These are phyloP conservation scores for Verticillium klebahnii DNA, from an alignment of 2,329 filamentous ascomycete species.

Conservation along the genomic window DNA sequence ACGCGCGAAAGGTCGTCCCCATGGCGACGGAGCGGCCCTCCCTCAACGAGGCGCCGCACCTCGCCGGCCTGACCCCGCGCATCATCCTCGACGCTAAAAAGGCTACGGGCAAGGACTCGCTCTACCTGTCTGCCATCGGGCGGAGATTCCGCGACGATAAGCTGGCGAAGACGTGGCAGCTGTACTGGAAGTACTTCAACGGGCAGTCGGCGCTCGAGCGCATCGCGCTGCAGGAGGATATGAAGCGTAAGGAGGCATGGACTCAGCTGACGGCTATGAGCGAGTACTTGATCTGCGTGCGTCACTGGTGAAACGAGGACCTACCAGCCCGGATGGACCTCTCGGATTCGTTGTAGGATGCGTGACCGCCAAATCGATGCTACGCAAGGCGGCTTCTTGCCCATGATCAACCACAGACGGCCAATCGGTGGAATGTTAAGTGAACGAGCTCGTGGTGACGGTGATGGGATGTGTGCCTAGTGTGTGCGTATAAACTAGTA, in stretches of 20 bases:
- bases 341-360: too few relatives aligned
- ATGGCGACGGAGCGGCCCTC: constrained; percentile 49
- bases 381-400: too few relatives aligned
- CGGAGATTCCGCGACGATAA: constrained; percentile 50
- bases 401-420: too few relatives aligned
- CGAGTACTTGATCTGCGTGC: constrained; percentile 62
- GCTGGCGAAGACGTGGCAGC: constrained; percentile 63
- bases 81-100: constrained; percentile 75
- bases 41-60: constrained; percentile 51
- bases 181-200: constrained; percentile 82
- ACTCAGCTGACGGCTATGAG: constrained; percentile 59
- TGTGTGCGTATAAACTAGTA: not conserved
- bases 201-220: constrained; percentile 81
- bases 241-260: constrained; percentile 81
- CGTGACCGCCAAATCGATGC: too few relatives aligned
- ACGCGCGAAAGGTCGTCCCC: constrained; percentile 46
- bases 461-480: too few relatives aligned
- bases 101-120: constrained; percentile 71
- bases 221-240: constrained; percentile 76
- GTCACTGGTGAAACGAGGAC: constrained; percentile 57
- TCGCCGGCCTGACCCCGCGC: constrained; percentile 55
- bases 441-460: too few relatives aligned
- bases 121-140: constrained; percentile 61
- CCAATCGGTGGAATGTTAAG: too few relatives aligned
- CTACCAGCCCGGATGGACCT: not conserved